phyloP scores from a whole-genome alignment of 2,329 filamentous ascomycete species.

The Alternaria atra region DNA sequence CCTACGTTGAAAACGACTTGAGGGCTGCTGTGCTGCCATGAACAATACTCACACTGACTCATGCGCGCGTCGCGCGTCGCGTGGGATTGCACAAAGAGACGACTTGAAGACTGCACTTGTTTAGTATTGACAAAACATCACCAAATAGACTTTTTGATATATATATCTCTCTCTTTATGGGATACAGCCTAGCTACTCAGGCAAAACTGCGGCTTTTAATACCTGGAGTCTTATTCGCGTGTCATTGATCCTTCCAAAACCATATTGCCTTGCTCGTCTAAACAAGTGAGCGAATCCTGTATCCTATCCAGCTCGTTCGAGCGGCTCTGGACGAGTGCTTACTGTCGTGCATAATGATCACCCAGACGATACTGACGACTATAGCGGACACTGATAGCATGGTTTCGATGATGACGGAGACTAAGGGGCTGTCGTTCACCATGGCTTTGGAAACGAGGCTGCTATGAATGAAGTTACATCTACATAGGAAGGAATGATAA shows the following conservation, averaged over 20 bases:
- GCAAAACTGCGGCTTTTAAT: neutral
- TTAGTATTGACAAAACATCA: neutral
- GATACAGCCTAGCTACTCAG: neutral
- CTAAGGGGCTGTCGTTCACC: neutral
- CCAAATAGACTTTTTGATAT: neutral
- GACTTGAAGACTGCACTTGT: neutral
- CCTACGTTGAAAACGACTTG: neutral
- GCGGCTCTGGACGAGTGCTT: neutral
- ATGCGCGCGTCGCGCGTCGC: neutral
- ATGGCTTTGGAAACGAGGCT: neutral
- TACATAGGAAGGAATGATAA: neutral
- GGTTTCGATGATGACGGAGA: neutral
- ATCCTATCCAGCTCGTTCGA: neutral
- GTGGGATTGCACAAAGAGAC: neutral
- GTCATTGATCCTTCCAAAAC: neutral
- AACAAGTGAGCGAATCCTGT: neutral
- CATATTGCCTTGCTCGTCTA: neutral
- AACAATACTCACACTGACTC: neutral
- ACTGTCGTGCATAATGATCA: slow-evolving; percentile 2
- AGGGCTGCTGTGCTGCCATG: neutral
- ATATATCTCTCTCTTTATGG: neutral
- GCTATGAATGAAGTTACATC: neutral
- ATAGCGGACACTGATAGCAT: slow-evolving; percentile 1
- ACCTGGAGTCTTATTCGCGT: neutral
- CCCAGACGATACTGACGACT: slow-evolving; percentile 5